Evolutionary conservation across 129 eudicot species (phyloP), one percentile per base, ranked within the genome.

Genomic region (Centaurea solstitialis): DNA sequence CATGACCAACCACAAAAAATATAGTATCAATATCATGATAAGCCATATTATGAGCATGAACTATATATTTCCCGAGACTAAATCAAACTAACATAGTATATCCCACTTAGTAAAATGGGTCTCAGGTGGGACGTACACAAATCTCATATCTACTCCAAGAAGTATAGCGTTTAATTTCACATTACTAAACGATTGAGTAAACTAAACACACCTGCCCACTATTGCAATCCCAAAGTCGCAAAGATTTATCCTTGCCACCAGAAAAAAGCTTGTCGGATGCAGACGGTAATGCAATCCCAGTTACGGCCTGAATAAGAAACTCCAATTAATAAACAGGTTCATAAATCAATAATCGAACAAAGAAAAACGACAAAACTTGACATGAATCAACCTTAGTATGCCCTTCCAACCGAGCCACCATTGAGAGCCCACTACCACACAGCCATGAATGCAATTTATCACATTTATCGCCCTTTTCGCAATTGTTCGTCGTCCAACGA

Each of bases 191-290:
- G 22, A 76, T 74, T 61, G 43, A 65, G 17, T 10, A 67, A 13
- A 77, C 4, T n/a, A 85, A 62, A 62, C 79, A 18, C 24, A 91
- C 94, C 93, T 87, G 89, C 6, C 97, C 95, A 66, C 86, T 91
- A 45, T 88, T 77, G 81, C 97, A 94, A 85, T 94, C 86, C 98
- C 93, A 90, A 78, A 81, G 82, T 38, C 93, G 86, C 70, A 91
- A 7, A 40, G 90, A 76, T 65, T 79, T 81, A 45, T 91, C 98
- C 82, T 88, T 87, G 68, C 97, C 80, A 13, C 83, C 84, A 7
- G 88, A 85, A 68, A 57, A 87, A 5, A 94, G 92, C 81, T 87
- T 84, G 76, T 80, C 81, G 41, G 89, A 85, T 61, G 88, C 94
- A 76, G 76, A 74, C 3, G 94, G 93, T 18, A 89, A 85, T 8